Percentiles rank a stretch among this genome's conserved stretches.
phyloP scores from a whole-genome alignment of 805 yeast species.

The Starmerella lactis-condensi region DNA sequence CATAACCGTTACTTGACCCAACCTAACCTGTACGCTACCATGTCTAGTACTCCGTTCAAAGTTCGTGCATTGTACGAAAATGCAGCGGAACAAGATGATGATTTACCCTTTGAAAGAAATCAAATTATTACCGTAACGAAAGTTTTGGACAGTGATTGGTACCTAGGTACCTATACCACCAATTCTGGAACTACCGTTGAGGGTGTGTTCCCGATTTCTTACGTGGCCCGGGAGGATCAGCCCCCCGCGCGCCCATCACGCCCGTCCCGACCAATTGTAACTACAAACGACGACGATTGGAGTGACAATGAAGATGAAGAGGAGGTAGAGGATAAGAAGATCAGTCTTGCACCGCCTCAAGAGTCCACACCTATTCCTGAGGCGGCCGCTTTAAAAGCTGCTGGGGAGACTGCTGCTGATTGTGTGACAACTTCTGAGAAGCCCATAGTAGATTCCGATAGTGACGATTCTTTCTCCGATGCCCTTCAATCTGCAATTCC shows the following conservation, averaged over 20 bases:
- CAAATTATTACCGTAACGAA: slow-evolving; percentile 57
- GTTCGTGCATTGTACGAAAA: slow-evolving; percentile 55
- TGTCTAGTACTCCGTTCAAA: slow-evolving; percentile 33
- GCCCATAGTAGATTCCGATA: background rate
- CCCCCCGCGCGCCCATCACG: slow-evolving; percentile 10
- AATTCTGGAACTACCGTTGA: slow-evolving; percentile 26
- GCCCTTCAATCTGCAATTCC: too few relatives aligned
- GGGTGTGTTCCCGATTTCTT: slow-evolving; percentile 80
- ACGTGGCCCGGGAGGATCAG: slow-evolving; percentile 35
- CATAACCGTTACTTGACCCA: too few relatives aligned
- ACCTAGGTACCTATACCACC: slow-evolving; percentile 42
- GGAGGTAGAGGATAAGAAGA: slow-evolving; percentile 13
- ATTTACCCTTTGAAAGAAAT: slow-evolving; percentile 49
- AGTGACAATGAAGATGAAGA: slow-evolving; percentile 14
- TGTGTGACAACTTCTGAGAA: background rate
- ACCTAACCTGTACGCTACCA: background rate
- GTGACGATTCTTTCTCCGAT: too few relatives aligned
- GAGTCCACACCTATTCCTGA: slow-evolving; percentile 2
- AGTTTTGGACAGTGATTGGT: slow-evolving; percentile 87
- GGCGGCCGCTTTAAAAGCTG: slow-evolving; percentile 1
- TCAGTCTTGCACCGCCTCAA: slow-evolving; percentile 12
- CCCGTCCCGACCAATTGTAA: slow-evolving; percentile 2
- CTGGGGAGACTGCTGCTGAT: slow-evolving; percentile 1
- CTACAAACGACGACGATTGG: slow-evolving; percentile 13
- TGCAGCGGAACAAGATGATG: slow-evolving; percentile 61